Evolutionary conservation across 225 moss, liverwort and hornwort species (phyloP).

Genomic region (Pseudoscleropodium purum): DNA sequence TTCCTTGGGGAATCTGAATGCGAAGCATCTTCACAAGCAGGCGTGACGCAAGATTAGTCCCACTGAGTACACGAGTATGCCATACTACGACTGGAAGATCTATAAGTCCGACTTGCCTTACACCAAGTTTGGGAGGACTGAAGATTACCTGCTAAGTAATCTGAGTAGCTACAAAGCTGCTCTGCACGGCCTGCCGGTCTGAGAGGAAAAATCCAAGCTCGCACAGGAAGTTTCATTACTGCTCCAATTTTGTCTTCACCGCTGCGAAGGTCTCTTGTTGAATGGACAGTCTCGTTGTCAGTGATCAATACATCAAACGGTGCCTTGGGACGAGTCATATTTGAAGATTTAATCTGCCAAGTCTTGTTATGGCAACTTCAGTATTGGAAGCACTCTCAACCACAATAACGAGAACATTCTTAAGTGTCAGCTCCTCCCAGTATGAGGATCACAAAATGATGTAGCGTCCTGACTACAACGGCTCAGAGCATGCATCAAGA

Average conservation of each 20-base stretch:
- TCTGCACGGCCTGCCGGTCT: not conserved
- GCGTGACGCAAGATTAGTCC: slow-evolving; percentile 2
- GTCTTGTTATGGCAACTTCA: not conserved
- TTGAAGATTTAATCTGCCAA: not conserved
- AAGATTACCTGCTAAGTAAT: slow-evolving; percentile 30
- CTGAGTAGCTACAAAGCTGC: slow-evolving; percentile 20
- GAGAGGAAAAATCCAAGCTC: not conserved
- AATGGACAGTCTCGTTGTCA: not conserved
- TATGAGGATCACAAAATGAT: not conserved
- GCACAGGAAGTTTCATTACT: not conserved
- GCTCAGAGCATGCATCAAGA: not conserved
- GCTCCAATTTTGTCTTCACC: not conserved
- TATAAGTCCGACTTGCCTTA: slow-evolving; percentile 18
- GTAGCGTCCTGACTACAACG: not conserved
- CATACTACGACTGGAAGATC: slow-evolving; percentile 21
- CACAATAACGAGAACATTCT: not conserved
- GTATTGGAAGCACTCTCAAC: not conserved
- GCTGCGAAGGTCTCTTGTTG: not conserved
- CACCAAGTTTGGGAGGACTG: slow-evolving; percentile 16
- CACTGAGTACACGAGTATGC: not conserved
- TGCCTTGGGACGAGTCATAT: not conserved
- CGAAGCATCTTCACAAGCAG: not conserved
- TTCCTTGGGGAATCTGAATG: not conserved
- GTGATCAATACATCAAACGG: not conserved
- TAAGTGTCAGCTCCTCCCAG: not conserved